A percentile compares a stretch with the other conserved stretches of the same genome.
phyloP scores from a whole-genome alignment of 1,284 basidiomycete genomes.

The Ceratobasidium sp. region DNA sequence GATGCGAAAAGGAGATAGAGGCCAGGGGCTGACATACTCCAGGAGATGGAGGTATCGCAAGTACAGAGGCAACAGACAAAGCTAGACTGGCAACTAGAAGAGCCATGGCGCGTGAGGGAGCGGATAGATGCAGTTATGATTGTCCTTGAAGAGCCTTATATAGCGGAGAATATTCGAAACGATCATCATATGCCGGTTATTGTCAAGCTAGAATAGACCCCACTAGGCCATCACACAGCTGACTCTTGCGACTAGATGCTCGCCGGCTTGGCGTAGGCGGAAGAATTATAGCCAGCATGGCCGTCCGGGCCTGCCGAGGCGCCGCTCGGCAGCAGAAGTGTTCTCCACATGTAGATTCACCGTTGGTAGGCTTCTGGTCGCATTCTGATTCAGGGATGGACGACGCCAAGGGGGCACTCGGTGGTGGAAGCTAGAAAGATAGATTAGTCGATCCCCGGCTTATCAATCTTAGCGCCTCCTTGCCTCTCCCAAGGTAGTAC shows the following conservation, averaged over 20 bases:
- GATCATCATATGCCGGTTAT: no score
- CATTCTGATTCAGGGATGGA: neutral
- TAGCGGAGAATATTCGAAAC: neutral
- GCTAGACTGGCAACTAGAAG: neutral
- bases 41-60: conserved; percentile 5
- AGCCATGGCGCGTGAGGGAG: neutral
- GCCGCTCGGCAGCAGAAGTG: neutral
- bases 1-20: conserved; percentile 19
- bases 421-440: neutral
- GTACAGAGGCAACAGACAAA: neutral
- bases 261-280: no score
- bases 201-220: no score
- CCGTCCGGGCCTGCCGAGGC: neutral
- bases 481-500: no score
- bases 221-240: no score
- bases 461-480: neutral
- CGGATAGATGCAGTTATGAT: no score
- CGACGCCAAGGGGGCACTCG: neutral
- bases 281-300: no score
- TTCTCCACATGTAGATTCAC: neutral
- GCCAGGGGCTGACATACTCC: conserved; percentile 20
- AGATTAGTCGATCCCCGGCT: neutral
- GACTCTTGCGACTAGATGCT: no score
- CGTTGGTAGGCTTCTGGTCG: neutral
- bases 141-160: neutral